Evolutionary conservation across 1,139 yeast species (phyloP).

Genomic region (Lodderomyces jiufengensis): DNA sequence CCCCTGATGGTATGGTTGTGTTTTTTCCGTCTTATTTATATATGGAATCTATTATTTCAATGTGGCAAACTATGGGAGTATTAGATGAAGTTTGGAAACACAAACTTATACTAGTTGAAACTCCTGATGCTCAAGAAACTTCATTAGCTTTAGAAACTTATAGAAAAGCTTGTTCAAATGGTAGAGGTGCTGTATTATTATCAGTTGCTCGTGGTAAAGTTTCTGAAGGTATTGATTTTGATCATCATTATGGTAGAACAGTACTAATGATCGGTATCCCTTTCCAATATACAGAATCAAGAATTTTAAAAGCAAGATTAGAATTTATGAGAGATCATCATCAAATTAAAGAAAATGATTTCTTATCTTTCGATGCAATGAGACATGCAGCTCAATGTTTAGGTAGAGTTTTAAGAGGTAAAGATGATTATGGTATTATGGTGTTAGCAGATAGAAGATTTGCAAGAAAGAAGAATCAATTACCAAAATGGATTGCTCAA

Average conservation of each 20-base stretch:
- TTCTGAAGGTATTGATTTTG: constrained; percentile 98
- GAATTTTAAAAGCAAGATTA: constrained; percentile 88
- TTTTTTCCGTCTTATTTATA: constrained; percentile 95
- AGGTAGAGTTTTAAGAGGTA: constrained; percentile 95
- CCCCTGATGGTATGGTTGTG: constrained; percentile 98
- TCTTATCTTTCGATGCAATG: constrained; percentile 97
- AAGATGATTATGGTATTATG: constrained; percentile 98
- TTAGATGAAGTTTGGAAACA: constrained; percentile 98
- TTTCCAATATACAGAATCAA: constrained; percentile 95
- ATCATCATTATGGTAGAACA: constrained; percentile 96
- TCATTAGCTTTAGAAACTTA: constrained; percentile 92
- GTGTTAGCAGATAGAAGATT: constrained; percentile 94
- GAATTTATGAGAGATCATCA: constrained; percentile 92
- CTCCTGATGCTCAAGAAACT: constrained; percentile 99
- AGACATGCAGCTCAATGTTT: constrained; percentile 99
- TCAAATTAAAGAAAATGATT: constrained; percentile 90
- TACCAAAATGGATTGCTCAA: constrained; percentile 97
- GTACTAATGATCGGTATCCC: constrained; percentile 99
- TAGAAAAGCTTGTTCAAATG: constrained; percentile 94
- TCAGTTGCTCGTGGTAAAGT: constrained; percentile 99
- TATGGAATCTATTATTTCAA: constrained; percentile 95
- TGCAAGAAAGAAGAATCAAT: constrained; percentile 75
- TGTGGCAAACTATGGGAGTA: constrained; percentile 99
- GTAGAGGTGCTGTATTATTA: constrained; percentile 92
- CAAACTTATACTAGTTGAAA: constrained; percentile 90